Percentiles rank a stretch among this genome's conserved stretches.
phyloP scores from a whole-genome alignment of 176 grass and related monocot species.

The Aegilops sharonensis region DNA sequence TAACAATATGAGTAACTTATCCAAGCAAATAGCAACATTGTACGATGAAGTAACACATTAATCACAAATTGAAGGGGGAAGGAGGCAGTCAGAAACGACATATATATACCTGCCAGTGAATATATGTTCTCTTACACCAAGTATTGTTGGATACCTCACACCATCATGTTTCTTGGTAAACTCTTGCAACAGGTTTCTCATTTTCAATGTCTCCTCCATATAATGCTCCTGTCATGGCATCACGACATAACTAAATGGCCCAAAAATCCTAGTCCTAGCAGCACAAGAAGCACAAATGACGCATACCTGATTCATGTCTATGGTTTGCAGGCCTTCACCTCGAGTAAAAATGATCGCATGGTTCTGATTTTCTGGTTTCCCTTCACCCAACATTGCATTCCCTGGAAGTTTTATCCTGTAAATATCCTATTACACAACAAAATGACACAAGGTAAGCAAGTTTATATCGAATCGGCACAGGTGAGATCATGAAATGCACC shows the following conservation, averaged over 20 bases:
- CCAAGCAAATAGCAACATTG: constrained; percentile 1
- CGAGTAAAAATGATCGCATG: constrained; percentile 98
- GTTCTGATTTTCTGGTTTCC: constrained; percentile 99
- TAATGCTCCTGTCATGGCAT: constrained; percentile 72
- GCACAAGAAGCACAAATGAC: neutral
- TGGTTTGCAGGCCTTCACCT: constrained; percentile 92
- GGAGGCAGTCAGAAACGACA: neutral
- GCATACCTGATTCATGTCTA: constrained; percentile 98
- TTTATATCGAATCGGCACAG: neutral
- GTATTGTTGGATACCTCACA: constrained; percentile 91
- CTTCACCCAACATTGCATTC: constrained; percentile 87
- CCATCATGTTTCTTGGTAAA: constrained; percentile 93
- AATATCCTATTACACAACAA: constrained; percentile 58
- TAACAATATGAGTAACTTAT: neutral
- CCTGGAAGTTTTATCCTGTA: constrained; percentile 98
- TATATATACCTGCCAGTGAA: constrained; percentile 80
- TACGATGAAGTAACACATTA: constrained; percentile 7
- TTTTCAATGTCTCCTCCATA: constrained; percentile 95
- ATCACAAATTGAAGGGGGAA: neutral
- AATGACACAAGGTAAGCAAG: constrained; percentile 21
- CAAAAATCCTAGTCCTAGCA: neutral
- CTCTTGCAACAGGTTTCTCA: constrained; percentile 98
- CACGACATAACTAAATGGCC: neutral
- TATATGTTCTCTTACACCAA: constrained; percentile 97
- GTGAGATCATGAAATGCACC: neutral